Percentiles rank a stretch among this genome's conserved stretches.
These are phyloP conservation scores for Ambrosiella cleistominuta DNA, from an alignment of 2,329 filamentous ascomycete species.

Conservation along the genomic window DNA sequence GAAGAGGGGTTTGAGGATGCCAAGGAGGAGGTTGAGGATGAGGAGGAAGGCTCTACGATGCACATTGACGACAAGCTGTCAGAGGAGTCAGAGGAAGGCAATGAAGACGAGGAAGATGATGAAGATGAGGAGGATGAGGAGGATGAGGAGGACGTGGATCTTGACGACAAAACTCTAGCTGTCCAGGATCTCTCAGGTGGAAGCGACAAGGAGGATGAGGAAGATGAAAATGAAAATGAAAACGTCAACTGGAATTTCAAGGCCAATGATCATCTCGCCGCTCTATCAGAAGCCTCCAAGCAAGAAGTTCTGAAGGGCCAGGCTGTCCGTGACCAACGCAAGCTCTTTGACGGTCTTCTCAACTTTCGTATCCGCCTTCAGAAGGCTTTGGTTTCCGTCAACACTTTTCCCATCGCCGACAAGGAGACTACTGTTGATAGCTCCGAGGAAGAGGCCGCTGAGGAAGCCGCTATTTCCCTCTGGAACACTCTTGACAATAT, in stretches of 20 bases:
- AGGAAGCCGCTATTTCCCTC: constrained; percentile 68
- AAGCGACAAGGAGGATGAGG: constrained; percentile 21
- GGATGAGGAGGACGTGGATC: constrained; percentile 17
- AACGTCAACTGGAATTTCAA: constrained; percentile 12
- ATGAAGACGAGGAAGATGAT: constrained; percentile 23
- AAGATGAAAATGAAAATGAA: constrained; percentile 18
- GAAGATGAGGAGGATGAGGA: constrained; percentile 22
- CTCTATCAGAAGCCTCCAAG: constrained; percentile 12
- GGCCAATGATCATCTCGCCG: constrained; percentile 8
- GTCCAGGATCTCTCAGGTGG: constrained; percentile 13
- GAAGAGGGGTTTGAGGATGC: constrained; percentile 23
- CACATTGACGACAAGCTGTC: constrained; percentile 19
- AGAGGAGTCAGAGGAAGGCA: constrained; percentile 19
- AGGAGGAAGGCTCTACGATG: constrained; percentile 14
- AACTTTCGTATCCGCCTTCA: constrained; percentile 86
- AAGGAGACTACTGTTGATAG: constrained; percentile 22
- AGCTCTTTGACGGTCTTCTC: constrained; percentile 71
- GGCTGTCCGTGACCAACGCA: constrained; percentile 72
- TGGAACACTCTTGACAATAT: constrained; percentile 66
- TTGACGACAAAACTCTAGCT: constrained; percentile 21
- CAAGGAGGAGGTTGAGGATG: constrained; percentile 22
- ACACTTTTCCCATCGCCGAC: constrained; percentile 42
- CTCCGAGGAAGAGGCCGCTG: constrained; percentile 49
- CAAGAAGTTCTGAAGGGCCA: constrained; percentile 64
- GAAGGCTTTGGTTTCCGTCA: constrained; percentile 69